Conservation (phyloP, 371 early-diverging fungal genomes). For the Gilbertella persicaria region DNA sequence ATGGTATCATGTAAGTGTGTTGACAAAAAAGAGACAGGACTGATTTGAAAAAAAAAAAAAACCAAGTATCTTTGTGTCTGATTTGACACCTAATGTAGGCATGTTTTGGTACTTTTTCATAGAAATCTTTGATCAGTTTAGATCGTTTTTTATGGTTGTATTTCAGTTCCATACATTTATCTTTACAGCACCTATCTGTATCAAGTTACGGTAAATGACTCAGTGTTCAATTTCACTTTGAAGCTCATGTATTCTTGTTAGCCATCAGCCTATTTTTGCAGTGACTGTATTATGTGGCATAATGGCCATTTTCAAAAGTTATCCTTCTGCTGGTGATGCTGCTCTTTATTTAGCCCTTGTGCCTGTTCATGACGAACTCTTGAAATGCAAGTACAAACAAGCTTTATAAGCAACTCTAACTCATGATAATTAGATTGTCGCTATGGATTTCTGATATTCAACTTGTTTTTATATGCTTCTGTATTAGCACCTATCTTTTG, state of each 20-base stretch:
- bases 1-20: conserved; percentile 74
- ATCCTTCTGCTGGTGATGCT: conserved; percentile 88
- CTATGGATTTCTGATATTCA: conserved; percentile 65
- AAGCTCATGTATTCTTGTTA: conserved; percentile 16
- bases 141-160: conserved; percentile 87
- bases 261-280: conserved; percentile 80
- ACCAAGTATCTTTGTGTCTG: conserved; percentile 58
- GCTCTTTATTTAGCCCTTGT: conserved; percentile 80
- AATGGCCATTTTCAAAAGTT: conserved; percentile 86
- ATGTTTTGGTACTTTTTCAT: conserved; percentile 98
- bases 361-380: conserved; percentile 77
- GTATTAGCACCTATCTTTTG: conserved; percentile 88
- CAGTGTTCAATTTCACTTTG: neutral
- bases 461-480: conserved; percentile 71
- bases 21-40: neutral
- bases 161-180: conserved; percentile 89
- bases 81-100: conserved; percentile 95
- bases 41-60: neutral
- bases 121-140: conserved; percentile 97
- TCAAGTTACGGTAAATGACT: conserved; percentile 64
- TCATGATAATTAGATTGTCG: conserved; percentile 56
- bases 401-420: neutral
- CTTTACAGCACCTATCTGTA: conserved; percentile 79
- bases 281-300: conserved; percentile 68
- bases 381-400: conserved; percentile 70